A percentile compares a stretch with the other conserved stretches of the same genome.
Conservation (phyloP, 2,329 filamentous ascomycete genomes). For the Colletotrichum phormii region DNA sequence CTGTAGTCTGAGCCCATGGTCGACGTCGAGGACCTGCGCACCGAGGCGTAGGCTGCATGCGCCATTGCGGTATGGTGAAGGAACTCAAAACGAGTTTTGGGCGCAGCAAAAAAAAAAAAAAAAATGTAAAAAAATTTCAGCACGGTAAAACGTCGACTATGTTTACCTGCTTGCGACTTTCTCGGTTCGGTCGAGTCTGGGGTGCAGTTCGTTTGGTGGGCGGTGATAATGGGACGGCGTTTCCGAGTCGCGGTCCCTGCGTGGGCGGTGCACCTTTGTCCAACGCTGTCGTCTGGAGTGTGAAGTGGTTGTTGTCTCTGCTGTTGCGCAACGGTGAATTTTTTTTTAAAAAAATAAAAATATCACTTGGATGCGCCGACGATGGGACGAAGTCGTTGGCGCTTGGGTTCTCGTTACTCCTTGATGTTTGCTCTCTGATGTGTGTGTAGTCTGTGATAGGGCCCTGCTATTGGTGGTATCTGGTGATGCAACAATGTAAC, state of each 20-base stretch:
- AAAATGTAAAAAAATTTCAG: not conserved
- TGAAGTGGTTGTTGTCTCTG: not conserved
- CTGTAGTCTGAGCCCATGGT: conserved; percentile 15
- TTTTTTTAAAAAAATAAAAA: not conserved
- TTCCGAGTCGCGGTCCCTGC: conserved; percentile 30
- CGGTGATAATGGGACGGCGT: conserved; percentile 27
- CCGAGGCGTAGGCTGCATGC: conserved; percentile 20
- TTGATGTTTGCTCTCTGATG: not conserved
- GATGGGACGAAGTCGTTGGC: conserved; percentile 1
- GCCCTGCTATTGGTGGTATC: not conserved
- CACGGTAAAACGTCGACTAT: not conserved
- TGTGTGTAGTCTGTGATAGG: not conserved
- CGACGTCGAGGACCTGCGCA: conserved; percentile 32
- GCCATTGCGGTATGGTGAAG: conserved; percentile 7
- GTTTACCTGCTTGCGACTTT: conserved; percentile 3
- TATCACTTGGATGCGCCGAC: conserved; percentile 1
- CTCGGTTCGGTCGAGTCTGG: not conserved
- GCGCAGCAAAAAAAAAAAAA: not conserved
- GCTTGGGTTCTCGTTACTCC: not conserved
- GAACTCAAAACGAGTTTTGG: not conserved
- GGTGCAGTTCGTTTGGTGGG: not conserved
- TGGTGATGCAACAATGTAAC: not conserved
- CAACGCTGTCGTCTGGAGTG: not conserved
- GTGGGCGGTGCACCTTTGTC: conserved; percentile 7
- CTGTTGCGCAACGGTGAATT: not conserved